Conservation (phyloP, 2,329 filamentous ascomycete genomes). For the Trematosphaeria pertusa region DNA sequence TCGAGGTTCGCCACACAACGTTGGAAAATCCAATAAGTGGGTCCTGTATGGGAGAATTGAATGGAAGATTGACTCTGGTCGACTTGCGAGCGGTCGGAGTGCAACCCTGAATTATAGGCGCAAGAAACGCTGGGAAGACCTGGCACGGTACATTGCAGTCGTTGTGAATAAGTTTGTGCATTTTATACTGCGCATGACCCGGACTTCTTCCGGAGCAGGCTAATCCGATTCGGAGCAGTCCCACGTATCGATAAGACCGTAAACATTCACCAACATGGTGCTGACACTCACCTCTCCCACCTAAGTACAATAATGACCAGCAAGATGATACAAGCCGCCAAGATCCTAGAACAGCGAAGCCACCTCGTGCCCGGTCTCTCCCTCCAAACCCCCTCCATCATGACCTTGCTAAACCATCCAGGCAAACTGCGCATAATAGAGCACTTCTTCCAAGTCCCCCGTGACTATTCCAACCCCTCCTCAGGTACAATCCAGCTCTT, state of each 20-base stretch:
- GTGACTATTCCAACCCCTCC: constrained; percentile 72
- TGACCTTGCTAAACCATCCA: constrained; percentile 38
- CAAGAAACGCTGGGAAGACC: too few species aligned
- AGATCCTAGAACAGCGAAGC: constrained; percentile 55
- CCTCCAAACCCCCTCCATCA: neutral
- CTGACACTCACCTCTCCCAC: neutral
- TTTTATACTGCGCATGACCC: constrained; percentile 13
- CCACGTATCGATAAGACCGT: constrained; percentile 2
- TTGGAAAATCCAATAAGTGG: too few species aligned
- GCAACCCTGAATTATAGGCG: too few species aligned
- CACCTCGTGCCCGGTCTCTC: constrained; percentile 53
- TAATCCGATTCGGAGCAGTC: constrained; percentile 11
- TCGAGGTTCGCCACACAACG: too few species aligned
- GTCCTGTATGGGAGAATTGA: too few species aligned
- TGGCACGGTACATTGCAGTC: too few species aligned
- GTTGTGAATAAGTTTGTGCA: constrained; percentile 15
- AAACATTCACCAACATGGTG: too few species aligned
- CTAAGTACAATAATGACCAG: constrained; percentile 10
- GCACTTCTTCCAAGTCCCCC: constrained; percentile 84
- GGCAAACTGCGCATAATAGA: constrained; percentile 80
- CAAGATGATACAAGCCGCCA: constrained; percentile 52
- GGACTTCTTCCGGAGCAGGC: constrained; percentile 19
- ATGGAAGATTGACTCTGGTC: too few species aligned
- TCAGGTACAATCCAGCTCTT: constrained; percentile 75
- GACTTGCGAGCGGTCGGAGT: too few species aligned